phyloP scores from a whole-genome alignment of 106 monocot genomes.

The Apostasia shenzhenica region DNA sequence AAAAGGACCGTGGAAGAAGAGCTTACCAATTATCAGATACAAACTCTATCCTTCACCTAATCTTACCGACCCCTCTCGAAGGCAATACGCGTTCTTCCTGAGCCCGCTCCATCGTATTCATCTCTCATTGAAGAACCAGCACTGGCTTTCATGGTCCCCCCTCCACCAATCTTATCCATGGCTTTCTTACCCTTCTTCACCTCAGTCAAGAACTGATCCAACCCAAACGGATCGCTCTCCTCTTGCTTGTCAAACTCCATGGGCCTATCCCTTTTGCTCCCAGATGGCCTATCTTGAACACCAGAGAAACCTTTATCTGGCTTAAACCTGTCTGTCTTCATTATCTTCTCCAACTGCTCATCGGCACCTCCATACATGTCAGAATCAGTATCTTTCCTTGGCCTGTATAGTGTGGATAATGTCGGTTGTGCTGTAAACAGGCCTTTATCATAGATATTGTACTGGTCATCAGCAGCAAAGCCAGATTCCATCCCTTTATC shows the following conservation, averaged over 20 bases:
- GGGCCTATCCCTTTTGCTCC: slow-evolving; percentile 77
- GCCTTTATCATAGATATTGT: slow-evolving; percentile 91
- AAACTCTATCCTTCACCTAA: too few species aligned
- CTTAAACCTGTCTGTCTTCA: slow-evolving; percentile 91
- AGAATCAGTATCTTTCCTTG: slow-evolving; percentile 75
- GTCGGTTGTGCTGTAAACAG: slow-evolving; percentile 90
- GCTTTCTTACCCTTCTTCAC: slow-evolving; percentile 98
- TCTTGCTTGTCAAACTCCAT: slow-evolving; percentile 93
- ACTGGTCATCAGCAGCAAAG: slow-evolving; percentile 87
- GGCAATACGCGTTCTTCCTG: slow-evolving; percentile 75
- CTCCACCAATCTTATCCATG: slow-evolving; percentile 90
- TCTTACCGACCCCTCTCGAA: slow-evolving; percentile 74
- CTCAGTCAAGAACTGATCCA: slow-evolving; percentile 97
- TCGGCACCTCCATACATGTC: slow-evolving; percentile 91
- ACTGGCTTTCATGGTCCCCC: slow-evolving; percentile 96
- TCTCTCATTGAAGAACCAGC: slow-evolving; percentile 89
- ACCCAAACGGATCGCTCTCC: slow-evolving; percentile 88
- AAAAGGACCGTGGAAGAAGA: too few species aligned
- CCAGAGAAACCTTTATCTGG: slow-evolving; percentile 90
- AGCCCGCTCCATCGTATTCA: slow-evolving; percentile 81
- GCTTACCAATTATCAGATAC: too few species aligned
- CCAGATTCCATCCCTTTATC: slow-evolving; percentile 98
- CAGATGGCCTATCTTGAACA: slow-evolving; percentile 56
- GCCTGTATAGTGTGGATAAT: slow-evolving; percentile 88
- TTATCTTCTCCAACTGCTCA: slow-evolving; percentile 87